These are phyloP conservation scores for Pythium chondricola DNA, from an alignment of 352 stramenopile species.

Conservation along the genomic window DNA sequence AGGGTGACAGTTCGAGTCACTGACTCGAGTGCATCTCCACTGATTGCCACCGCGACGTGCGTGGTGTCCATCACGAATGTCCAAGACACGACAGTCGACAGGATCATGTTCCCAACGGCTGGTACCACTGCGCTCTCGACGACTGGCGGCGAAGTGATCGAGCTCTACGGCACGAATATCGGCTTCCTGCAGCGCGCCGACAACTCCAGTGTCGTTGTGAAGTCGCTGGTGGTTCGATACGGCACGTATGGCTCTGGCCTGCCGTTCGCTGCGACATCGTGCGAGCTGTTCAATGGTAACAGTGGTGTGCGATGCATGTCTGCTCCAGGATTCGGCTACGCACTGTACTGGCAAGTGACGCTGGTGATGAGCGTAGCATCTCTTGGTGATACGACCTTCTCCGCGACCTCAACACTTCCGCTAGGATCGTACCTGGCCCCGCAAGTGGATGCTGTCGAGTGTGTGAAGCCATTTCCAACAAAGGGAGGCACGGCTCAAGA, in stretches of 20 bases:
- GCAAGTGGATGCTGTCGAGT: slow-evolving; percentile 22
- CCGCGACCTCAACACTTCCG: slow-evolving; percentile 27
- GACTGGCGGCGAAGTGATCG: slow-evolving; percentile 26
- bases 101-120: slow-evolving; percentile 3
- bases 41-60: neutral
- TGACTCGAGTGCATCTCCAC: slow-evolving; percentile 24
- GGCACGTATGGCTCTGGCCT: slow-evolving; percentile 28
- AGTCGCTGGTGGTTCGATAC: slow-evolving; percentile 36
- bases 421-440: slow-evolving; percentile 33
- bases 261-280: slow-evolving; percentile 33
- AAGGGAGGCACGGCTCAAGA: slow-evolving; percentile 23
- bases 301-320: slow-evolving; percentile 34
- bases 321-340: slow-evolving; percentile 26
- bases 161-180: slow-evolving; percentile 41
- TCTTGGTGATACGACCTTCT: slow-evolving; percentile 33
- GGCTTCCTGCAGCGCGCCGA: slow-evolving; percentile 48
- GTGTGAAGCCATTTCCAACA: slow-evolving; percentile 29
- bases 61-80: slow-evolving; percentile 14
- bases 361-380: slow-evolving; percentile 33
- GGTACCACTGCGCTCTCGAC: slow-evolving; percentile 21
- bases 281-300: slow-evolving; percentile 39
- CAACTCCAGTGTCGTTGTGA: slow-evolving; percentile 22
- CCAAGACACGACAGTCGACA: slow-evolving; percentile 25
- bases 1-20: slow-evolving; percentile 26
- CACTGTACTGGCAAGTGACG: slow-evolving; percentile 45